These are phyloP conservation scores for Rhizopogon salebrosus DNA, from an alignment of 768 basidiomycete species.

Conservation along the genomic window DNA sequence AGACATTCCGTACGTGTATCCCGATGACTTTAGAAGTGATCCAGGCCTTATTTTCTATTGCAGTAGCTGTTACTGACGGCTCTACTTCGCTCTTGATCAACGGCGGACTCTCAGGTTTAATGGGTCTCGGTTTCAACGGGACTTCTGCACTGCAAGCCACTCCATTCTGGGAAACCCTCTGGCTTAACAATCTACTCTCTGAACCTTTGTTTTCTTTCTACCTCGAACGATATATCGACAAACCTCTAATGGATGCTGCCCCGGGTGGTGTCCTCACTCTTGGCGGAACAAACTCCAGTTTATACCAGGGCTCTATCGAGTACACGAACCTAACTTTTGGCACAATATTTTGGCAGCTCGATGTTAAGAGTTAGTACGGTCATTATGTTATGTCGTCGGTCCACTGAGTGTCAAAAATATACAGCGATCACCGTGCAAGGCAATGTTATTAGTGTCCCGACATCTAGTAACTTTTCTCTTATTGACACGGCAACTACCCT, in stretches of 20 bases:
- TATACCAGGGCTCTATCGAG: slow-evolving; percentile 70
- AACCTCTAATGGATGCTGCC: slow-evolving; percentile 29
- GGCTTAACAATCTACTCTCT: slow-evolving; percentile 35
- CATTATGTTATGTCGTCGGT: neutral
- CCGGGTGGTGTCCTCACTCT: slow-evolving; percentile 70
- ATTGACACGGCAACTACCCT: slow-evolving; percentile 97
- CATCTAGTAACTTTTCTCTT: slow-evolving; percentile 49
- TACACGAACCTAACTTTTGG: slow-evolving; percentile 37
- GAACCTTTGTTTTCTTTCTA: slow-evolving; percentile 60
- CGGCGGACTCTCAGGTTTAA: slow-evolving; percentile 57
- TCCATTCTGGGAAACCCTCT: slow-evolving; percentile 66
- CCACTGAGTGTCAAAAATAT: neutral
- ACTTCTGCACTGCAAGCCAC: slow-evolving; percentile 50
- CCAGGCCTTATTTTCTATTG: neutral
- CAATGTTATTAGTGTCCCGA: slow-evolving; percentile 36
- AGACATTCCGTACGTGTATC: slow-evolving; percentile 46
- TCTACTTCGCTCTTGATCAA: slow-evolving; percentile 44
- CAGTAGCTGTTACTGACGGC: slow-evolving; percentile 51
- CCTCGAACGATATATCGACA: slow-evolving; percentile 47
- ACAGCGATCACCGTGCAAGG: slow-evolving; percentile 61
- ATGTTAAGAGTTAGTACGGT: slow-evolving; percentile 39
- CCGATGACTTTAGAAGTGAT: neutral
- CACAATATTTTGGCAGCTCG: slow-evolving; percentile 57
- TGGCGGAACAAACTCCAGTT: slow-evolving; percentile 54
- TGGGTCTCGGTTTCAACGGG: slow-evolving; percentile 68